Evolutionary conservation across 768 basidiomycete species (phyloP), one percentile per base, ranked within the genome.

Genomic region (Amanita phalloides): DNA sequence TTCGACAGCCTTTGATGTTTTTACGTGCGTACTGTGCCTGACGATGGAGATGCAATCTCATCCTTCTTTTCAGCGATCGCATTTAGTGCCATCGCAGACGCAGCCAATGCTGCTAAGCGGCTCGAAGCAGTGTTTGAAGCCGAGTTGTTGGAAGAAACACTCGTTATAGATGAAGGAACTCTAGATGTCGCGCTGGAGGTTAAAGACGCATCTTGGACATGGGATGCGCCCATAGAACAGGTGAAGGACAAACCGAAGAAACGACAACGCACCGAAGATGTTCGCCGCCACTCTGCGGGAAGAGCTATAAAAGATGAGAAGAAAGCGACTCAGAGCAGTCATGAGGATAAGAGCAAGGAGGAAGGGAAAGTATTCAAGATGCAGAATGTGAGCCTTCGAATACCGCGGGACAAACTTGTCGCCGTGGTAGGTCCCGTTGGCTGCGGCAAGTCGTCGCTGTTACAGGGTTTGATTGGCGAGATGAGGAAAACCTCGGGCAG

Each of bases 361-460:
- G 69, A 72, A 45, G 72, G 72, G 38, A 63, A 67, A 9, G 66
- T 74, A 2, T 93, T 92, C 71, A 76, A 78, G 58, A 62, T 96
- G 47, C 67, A 67, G 8, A 72, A 84, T 53, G 65, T 95, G 55
- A 73, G 78, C 54, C 60, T 97, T 54, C 66, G 67, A 11, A 79
- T 96, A 46, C 85, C 88, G 1, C 71, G 79, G 0, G 91, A 91
- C 0, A 74, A 86, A 59, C 73, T 95, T 7, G 79, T 86, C 6
- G 93, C 91, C 0, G 79, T 97, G 38, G 90, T 93, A 26, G 92
- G 89, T 2, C 75, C 86, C 2, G 88, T 91, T 21, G 89, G 89
- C 6, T 71, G 74, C 43, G 82, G 85, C 10, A 82, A 86, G 68
- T 76, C 80, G 1, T 83, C 80, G 1, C 66, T 90, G 25, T 68